Evolutionary conservation across 1,284 basidiomycete genomes (phyloP).

Genomic region (Marasmius fiardii): DNA sequence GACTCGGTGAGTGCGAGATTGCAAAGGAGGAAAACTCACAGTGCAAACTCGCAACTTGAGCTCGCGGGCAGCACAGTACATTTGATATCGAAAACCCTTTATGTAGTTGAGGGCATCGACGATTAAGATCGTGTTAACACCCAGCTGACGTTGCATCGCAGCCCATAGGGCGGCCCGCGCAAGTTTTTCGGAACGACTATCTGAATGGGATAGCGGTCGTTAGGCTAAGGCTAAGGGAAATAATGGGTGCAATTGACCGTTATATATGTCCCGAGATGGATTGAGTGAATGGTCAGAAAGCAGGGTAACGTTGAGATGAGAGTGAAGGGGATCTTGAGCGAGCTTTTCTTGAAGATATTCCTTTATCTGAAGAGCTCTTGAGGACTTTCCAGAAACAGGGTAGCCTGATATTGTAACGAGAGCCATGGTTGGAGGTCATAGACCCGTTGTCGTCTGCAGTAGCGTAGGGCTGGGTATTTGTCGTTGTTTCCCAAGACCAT

Average conservation of each 20-base stretch:
- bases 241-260: conserved; percentile 44
- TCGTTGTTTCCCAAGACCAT: not conserved
- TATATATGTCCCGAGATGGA: conserved; percentile 67
- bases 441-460: too few relatives aligned
- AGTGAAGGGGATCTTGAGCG: conserved; percentile 37
- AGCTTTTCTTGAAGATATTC: conserved; percentile 58
- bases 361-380: conserved; percentile 67
- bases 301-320: conserved; percentile 56
- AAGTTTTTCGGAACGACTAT: conserved; percentile 83
- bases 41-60: conserved; percentile 84
- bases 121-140: conserved; percentile 76
- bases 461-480: not conserved
- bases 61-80: conserved; percentile 94
- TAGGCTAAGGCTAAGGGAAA: not conserved
- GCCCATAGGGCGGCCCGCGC: conserved; percentile 88
- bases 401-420: conserved; percentile 90
- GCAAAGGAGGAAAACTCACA: conserved; percentile 46
- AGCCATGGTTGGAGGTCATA: conserved; percentile 62
- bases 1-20: not conserved
- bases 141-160: conserved; percentile 75
- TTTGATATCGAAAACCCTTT: conserved; percentile 96
- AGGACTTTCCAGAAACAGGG: conserved; percentile 85
- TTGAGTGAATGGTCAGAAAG: conserved; percentile 79
- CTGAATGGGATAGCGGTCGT: conserved; percentile 35
- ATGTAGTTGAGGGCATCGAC: conserved; percentile 95